A percentile compares a stretch with the other conserved stretches of the same genome.
phyloP scores from a whole-genome alignment of 768 basidiomycete species.

The Russula abietina region DNA sequence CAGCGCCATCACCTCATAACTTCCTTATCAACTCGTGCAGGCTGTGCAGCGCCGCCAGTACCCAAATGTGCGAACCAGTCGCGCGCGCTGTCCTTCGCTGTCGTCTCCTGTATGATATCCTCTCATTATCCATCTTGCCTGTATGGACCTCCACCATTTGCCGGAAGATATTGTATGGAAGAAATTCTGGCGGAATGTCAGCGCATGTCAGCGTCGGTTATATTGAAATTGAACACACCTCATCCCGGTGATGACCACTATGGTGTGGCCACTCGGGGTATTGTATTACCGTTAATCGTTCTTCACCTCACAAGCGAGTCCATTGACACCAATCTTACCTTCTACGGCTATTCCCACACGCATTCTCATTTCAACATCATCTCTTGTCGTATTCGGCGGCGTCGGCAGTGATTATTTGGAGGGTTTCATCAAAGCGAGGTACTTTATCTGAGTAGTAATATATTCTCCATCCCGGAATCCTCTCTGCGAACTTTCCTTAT shows the following conservation, averaged over 20 bases:
- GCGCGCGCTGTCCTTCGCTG: conserved; percentile 56
- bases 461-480: neutral
- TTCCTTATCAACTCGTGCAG: conserved; percentile 38
- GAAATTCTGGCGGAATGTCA: conserved; percentile 38
- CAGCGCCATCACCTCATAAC: conserved; percentile 29
- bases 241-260: conserved; percentile 32
- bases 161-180: conserved; percentile 45
- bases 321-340: conserved; percentile 5
- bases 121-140: conserved; percentile 44
- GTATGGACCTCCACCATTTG: conserved; percentile 40
- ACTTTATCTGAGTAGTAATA: no score
- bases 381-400: conserved; percentile 42
- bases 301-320: conserved; percentile 52
- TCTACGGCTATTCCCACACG: conserved; percentile 43
- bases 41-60: conserved; percentile 49
- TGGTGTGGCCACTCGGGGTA: conserved; percentile 48
- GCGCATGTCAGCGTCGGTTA: conserved; percentile 29
- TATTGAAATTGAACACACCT: conserved; percentile 34
- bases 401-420: conserved; percentile 34
- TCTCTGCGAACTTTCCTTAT: conserved; percentile 38
- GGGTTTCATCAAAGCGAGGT: conserved; percentile 67
- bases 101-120: conserved; percentile 50
- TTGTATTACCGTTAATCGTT: conserved; percentile 52
- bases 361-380: conserved; percentile 34
- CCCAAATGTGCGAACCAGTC: conserved; percentile 59